These are phyloP conservation scores for Nematocida minor DNA, from an alignment of 371 early-diverging fungal species.

Conservation along the genomic window DNA sequence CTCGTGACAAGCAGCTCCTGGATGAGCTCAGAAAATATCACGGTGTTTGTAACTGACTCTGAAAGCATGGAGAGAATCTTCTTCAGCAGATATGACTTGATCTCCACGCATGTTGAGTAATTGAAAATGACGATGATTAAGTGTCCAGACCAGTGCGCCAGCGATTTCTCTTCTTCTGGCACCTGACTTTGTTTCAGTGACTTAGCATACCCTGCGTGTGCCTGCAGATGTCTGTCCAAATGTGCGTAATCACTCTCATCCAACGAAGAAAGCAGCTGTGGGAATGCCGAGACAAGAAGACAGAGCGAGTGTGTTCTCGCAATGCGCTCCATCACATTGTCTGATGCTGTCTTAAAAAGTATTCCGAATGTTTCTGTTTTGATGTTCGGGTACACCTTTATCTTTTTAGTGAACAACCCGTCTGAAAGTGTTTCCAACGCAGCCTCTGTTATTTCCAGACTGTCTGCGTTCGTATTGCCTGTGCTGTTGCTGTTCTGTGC, in stretches of 20 bases:
- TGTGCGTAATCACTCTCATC: neutral
- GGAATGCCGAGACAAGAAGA: constrained; percentile 1
- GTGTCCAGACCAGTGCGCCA: constrained; percentile 32
- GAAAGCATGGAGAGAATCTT: neutral
- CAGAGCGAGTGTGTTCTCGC: neutral
- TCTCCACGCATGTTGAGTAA: neutral
- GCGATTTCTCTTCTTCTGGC: neutral
- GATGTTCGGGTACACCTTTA: neutral
- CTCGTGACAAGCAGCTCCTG: constrained; percentile 22
- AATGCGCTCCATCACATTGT: neutral
- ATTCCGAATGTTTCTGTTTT: neutral
- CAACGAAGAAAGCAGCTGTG: neutral
- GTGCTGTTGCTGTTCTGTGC: neutral
- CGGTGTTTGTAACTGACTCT: neutral
- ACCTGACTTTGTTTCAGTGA: neutral
- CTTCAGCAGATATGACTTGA: constrained; percentile 2
- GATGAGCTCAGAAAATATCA: constrained; percentile 1
- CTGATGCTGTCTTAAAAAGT: neutral
- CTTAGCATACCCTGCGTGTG: neutral
- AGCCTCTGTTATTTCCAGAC: constrained; percentile 6
- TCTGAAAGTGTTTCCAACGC: constrained; percentile 7
- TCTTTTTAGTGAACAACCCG: constrained; percentile 15
- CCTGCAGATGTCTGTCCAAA: neutral
- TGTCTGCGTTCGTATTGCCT: too few species aligned
- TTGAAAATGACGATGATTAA: constrained; percentile 2